phyloP scores from a whole-genome alignment of 2,329 filamentous ascomycete species.

The Penicillium glabrum region DNA sequence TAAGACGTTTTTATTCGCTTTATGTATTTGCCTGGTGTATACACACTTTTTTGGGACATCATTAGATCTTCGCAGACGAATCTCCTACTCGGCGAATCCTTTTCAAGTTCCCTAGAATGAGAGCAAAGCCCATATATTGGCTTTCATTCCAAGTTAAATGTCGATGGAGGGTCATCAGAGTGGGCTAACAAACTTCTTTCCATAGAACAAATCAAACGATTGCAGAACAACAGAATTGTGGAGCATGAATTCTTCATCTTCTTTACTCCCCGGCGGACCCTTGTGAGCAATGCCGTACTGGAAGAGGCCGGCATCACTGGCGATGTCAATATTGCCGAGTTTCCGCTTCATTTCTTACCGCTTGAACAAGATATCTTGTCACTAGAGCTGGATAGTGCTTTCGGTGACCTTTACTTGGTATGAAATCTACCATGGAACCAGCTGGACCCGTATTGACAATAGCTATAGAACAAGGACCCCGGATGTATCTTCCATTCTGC shows the following conservation, averaged over 20 bases:
- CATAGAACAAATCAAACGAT: conserved; percentile 83
- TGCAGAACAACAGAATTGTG: conserved; percentile 82
- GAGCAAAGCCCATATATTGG: conserved; percentile 42
- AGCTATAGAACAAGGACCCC: conserved; percentile 71
- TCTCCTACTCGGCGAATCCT: conserved; percentile 54
- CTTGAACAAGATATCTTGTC: conserved; percentile 90
- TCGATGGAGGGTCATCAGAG: conserved; percentile 54
- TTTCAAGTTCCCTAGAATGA: conserved; percentile 54
- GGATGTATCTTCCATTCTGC: conserved; percentile 87
- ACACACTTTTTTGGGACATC: conserved; percentile 46
- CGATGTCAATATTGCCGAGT: conserved; percentile 83
- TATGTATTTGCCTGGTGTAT: background rate
- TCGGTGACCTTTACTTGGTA: conserved; percentile 81
- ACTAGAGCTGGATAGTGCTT: conserved; percentile 82
- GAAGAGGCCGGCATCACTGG: conserved; percentile 92
- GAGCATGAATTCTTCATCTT: conserved; percentile 97
- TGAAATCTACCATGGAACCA: conserved; percentile 13
- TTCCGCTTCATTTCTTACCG: conserved; percentile 86
- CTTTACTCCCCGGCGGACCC: conserved; percentile 89
- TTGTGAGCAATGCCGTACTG: conserved; percentile 86
- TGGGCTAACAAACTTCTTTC: conserved; percentile 54
- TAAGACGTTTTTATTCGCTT: conserved; percentile 1
- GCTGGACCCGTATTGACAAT: background rate
- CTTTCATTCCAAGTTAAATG: conserved; percentile 36
- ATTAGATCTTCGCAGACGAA: conserved; percentile 59